Evolutionary conservation across 805 yeast genomes (phyloP), one percentile per base, ranked within the genome.

Genomic region (Saturnispora silvae): DNA sequence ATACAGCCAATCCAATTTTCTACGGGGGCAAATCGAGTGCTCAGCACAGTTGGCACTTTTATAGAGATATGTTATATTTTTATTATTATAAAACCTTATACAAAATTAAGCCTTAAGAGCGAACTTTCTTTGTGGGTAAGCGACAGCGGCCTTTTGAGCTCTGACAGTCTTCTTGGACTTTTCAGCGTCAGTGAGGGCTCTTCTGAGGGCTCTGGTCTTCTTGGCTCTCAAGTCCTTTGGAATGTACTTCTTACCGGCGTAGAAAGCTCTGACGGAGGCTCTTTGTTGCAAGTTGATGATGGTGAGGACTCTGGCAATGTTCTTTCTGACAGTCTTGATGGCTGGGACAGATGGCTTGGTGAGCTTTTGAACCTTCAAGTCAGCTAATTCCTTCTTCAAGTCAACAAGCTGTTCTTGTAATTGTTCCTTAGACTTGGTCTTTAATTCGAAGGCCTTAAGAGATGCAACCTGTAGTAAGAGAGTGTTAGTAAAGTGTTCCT

Each of bases 141-240:
- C 95, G 61, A 77, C 75, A 62, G 76, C 76, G 71, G 75, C 79
- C 87, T 92, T 92, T 70, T 75, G 76, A 65, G 87, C 85, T 77
- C 82, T 86, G 57, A 70, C 81, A 61, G 97, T 89, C 65, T 70
- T 68, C 65, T 71, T 70, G 58, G 75, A 61, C 65, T 83, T 79
- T 75, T 92, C 96, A 68, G 68, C 67, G 63, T 81, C 74, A 68
- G 96, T 77, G 64, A 92, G 77, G 64, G 79, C 77, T 78, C 97
- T 83, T 83, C 98, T 89, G 71, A 89, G 72, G 68, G 98, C 97
- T 81, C 97, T 89, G 71, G 99, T 92, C 82, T 92, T 84, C 89
- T 92, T 92, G 59, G 86, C 95, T 76, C 97, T 89, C 73, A 92
- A 78, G 68, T 87, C 96, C 77, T 89, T 87, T 76, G 98, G 97